Conservation (phyloP, 441 rosid genomes). For the Corymbia citriodora region DNA sequence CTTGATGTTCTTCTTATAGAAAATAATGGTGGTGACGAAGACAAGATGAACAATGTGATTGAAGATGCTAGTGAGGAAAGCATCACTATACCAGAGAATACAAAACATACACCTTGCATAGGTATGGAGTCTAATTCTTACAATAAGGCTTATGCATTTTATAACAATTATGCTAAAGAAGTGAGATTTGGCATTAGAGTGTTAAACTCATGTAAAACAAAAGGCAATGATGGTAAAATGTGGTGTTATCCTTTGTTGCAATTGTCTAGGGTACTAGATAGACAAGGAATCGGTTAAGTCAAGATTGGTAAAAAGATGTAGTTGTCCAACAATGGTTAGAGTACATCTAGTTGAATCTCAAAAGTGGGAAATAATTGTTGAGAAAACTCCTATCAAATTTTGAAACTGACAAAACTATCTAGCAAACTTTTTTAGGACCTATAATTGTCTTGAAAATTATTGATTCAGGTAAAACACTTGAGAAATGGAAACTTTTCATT, state of each 20-base stretch:
- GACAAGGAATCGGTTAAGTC: background rate
- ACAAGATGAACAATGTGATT: background rate
- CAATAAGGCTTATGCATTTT: background rate
- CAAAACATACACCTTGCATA: background rate
- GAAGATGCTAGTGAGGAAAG: background rate
- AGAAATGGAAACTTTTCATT: too few species aligned
- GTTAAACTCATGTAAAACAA: rapidly evolving
- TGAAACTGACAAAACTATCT: too few species aligned
- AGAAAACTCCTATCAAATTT: too few species aligned
- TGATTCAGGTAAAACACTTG: too few species aligned
- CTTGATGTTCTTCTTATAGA: too few species aligned
- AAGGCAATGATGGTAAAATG: background rate
- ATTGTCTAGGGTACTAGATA: background rate
- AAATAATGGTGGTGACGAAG: background rate
- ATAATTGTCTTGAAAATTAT: too few species aligned
- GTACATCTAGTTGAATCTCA: background rate
- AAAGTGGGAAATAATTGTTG: background rate
- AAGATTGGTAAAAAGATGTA: background rate
- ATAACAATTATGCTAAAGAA: background rate
- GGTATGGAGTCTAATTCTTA: background rate
- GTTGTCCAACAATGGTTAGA: background rate
- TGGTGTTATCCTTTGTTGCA: background rate
- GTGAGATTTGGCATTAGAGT: rapidly evolving
- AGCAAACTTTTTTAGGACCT: too few species aligned
- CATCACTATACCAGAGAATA: background rate